Conservation (phyloP, 768 basidiomycete genomes). For the Lentinula edodes region DNA sequence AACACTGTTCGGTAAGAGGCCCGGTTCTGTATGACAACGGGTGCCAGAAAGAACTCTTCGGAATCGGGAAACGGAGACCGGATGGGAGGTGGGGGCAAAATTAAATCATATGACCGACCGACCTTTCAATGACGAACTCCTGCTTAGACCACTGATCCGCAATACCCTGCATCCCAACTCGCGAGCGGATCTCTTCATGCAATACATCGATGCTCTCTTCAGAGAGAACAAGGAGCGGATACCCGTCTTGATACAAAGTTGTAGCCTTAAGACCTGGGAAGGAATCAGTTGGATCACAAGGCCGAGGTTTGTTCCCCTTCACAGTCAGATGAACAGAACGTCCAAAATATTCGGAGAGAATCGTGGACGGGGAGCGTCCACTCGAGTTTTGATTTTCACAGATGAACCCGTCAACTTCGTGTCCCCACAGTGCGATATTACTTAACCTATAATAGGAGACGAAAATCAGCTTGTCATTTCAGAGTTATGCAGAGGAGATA, state of each 20-base stretch:
- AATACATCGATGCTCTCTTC: slow-evolving; percentile 58
- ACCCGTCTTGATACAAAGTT: slow-evolving; percentile 64
- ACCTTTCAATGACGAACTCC: slow-evolving; percentile 56
- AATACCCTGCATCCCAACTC: slow-evolving; percentile 44
- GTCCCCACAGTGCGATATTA: slow-evolving; percentile 45
- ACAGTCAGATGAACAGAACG: slow-evolving; percentile 56
- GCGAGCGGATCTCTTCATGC: slow-evolving; percentile 38
- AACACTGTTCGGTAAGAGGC: too few relatives aligned
- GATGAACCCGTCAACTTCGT: slow-evolving; percentile 60
- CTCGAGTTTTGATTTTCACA: slow-evolving; percentile 30
- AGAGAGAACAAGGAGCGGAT: slow-evolving; percentile 61
- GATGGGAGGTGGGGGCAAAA: neutral
- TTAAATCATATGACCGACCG: slow-evolving; percentile 10
- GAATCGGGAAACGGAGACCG: neutral
- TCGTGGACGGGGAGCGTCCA: slow-evolving; percentile 42
- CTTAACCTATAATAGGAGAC: slow-evolving; percentile 36
- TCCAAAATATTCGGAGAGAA: slow-evolving; percentile 58
- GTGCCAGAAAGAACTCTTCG: too few relatives aligned
- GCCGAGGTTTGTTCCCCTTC: slow-evolving; percentile 58
- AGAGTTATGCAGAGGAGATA: neutral
- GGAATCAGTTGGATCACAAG: slow-evolving; percentile 40
- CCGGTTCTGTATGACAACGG: too few relatives aligned
- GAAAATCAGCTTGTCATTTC: neutral
- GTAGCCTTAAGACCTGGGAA: slow-evolving; percentile 57
- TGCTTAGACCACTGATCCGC: slow-evolving; percentile 48